Conservation (phyloP, 2,329 filamentous ascomycete species). For the Coniella lustricola region DNA sequence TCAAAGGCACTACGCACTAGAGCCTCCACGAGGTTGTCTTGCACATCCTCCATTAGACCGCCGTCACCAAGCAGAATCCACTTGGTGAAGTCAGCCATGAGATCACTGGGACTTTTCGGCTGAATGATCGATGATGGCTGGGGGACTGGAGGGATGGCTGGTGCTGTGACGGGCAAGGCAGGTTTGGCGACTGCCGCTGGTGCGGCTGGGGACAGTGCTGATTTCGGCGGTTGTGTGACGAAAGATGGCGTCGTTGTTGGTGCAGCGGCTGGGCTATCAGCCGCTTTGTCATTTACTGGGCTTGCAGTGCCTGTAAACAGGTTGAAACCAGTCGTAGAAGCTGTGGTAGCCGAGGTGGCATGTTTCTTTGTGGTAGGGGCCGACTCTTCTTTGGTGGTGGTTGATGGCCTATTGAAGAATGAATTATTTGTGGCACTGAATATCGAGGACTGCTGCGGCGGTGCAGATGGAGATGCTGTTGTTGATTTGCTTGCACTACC, state of each 20-base stretch:
- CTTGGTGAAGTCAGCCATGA: slow-evolving; percentile 41
- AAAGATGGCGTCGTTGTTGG: not conserved
- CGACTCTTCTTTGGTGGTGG: no score
- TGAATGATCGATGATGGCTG: slow-evolving; percentile 1
- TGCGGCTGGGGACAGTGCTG: not conserved
- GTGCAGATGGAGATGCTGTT: not conserved
- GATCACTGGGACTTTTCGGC: slow-evolving; percentile 26
- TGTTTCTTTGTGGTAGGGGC: no score
- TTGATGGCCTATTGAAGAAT: no score
- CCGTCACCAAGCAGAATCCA: slow-evolving; percentile 50
- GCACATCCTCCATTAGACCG: slow-evolving; percentile 46
- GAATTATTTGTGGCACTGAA: not conserved
- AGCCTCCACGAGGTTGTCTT: slow-evolving; percentile 37
- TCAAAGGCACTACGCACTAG: slow-evolving; percentile 36
- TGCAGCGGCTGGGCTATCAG: not conserved
- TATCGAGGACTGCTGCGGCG: not conserved
- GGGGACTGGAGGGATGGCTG: not conserved
- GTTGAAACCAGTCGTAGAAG: not conserved
- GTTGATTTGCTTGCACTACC: slow-evolving; percentile 5
- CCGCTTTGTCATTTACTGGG: not conserved
- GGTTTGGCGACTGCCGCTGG: not conserved
- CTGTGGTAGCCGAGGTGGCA: not conserved
- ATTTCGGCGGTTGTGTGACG: not conserved
- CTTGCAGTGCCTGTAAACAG: not conserved
- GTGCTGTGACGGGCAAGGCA: slow-evolving; percentile 6